Base-by-base conservation (phyloP, 176 grass and related monocot species). In the Cocos nucifera region DNA sequence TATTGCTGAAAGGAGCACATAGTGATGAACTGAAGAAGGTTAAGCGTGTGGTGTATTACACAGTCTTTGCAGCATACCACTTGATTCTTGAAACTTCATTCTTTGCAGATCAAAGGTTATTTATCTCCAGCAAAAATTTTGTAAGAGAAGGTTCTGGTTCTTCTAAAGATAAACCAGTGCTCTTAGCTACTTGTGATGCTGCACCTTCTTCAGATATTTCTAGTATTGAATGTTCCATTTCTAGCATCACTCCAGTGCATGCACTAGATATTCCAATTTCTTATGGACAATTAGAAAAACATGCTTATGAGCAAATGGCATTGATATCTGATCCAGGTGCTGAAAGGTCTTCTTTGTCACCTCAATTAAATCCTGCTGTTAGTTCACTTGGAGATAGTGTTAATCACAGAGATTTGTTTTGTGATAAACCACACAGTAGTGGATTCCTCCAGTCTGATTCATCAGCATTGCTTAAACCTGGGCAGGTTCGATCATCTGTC, bases 1-100 rank as follows among this genome's bases (percentile, higher is more conserved):
- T 95, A 89, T 71, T 95, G 77, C 78, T 95, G 53, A 80, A 65
- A 61, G 89, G 89, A 67, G 80, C 78, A 71, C 75, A 65, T 24
- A 89, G 68, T 24, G 67, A 89, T 79, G 81, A 85, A 70, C 48
- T 95, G 73, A 95, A 95, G 59, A 95, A 89, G 77, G 44, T 95
- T 76, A 95, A 95, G 72, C 80, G 66, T 62, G 75, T 95, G 22
- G 75, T 95, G 68, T 81, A 95, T 24, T 89, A 85, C 57, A 84
- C 89, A 35, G 75, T 95, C 61, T 88, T 88, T 74, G 85, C 81
- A 74, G 84, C 89, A 25, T 95, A 95, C 57, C 78, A 95, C 25
- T 82, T 95, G 81, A 89, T 95, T 25, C 81, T 84, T 67, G 89
- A 95, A 79, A 85, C 89, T 14, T 88, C 84, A 54, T 95, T 95